Conservation (phyloP, 768 basidiomycete species). For the Macrolepiota fuliginosa region DNA sequence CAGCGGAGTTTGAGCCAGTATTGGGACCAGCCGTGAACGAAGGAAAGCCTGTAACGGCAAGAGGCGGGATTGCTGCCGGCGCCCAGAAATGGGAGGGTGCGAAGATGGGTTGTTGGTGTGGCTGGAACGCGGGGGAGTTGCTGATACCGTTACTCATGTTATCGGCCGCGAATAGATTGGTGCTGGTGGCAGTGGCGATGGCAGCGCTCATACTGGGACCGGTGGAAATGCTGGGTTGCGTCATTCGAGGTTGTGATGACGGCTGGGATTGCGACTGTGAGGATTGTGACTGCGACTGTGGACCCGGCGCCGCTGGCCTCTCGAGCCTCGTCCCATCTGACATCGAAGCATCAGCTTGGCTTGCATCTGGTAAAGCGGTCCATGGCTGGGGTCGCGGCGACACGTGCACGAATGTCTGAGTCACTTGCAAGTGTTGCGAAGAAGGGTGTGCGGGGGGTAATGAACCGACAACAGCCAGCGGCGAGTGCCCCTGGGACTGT, state of each 20-base stretch:
- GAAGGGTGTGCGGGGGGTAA: neutral
- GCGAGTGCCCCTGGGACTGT: neutral
- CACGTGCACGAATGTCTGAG: neutral
- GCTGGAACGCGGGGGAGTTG: neutral
- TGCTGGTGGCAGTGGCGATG: neutral
- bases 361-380: neutral
- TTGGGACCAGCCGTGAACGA: neutral
- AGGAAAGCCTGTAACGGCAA: neutral
- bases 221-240: neutral
- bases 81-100: conserved; percentile 4
- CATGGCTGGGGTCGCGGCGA: conserved; percentile 1
- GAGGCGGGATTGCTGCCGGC: neutral
- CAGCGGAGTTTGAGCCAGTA: too few relatives aligned
- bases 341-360: neutral
- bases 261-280: neutral
- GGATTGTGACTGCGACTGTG: neutral
- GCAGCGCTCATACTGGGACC: too few relatives aligned
- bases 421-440: neutral
- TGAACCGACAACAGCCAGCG: neutral
- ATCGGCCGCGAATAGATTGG: neutral
- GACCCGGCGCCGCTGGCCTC: neutral
- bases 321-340: neutral
- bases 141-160: neutral
- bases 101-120: neutral
- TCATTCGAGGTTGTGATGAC: neutral